Percentiles rank a stretch among this genome's conserved stretches.
Evolutionary conservation across 768 basidiomycete species (phyloP).

Genomic region (Pulveroboletus sp.): DNA sequence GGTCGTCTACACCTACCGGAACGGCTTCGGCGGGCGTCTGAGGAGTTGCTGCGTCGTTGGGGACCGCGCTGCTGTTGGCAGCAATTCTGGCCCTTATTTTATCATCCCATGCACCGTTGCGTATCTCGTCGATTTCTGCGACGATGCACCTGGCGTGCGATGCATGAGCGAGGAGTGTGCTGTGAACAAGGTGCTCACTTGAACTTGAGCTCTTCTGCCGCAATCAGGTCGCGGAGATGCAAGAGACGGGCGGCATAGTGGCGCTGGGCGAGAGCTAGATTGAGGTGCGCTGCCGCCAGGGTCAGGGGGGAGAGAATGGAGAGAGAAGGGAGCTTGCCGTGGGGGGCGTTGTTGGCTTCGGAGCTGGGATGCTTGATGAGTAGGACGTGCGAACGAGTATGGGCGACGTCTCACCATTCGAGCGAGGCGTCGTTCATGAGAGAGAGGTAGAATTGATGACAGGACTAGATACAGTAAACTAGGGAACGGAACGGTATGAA

Average conservation of each 20-base stretch:
- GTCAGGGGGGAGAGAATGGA: slow-evolving; percentile 8
- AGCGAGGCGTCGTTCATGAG: slow-evolving; percentile 68
- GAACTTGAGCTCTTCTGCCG: slow-evolving; percentile 73
- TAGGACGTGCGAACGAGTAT: neutral
- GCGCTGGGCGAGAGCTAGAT: slow-evolving; percentile 69
- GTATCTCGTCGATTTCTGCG: slow-evolving; percentile 74
- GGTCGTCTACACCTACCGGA: slow-evolving; percentile 9
- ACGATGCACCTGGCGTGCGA: slow-evolving; percentile 48
- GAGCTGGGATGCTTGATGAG: slow-evolving; percentile 30
- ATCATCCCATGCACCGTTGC: slow-evolving; percentile 61
- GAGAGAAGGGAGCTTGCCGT: slow-evolving; percentile 39
- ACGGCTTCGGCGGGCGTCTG: neutral
- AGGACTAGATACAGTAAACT: slow-evolving; percentile 48
- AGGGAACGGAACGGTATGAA: slow-evolving; percentile 11
- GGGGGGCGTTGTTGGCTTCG: slow-evolving; percentile 49
- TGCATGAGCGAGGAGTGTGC: neutral
- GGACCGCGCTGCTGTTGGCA: slow-evolving; percentile 5
- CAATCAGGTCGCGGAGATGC: slow-evolving; percentile 70
- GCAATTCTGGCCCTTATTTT: slow-evolving; percentile 39
- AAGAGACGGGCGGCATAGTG: slow-evolving; percentile 66
- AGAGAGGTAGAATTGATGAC: slow-evolving; percentile 59
- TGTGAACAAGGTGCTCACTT: slow-evolving; percentile 42
- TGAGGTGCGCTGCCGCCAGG: slow-evolving; percentile 48
- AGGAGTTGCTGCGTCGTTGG: neutral
- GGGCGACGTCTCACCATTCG: slow-evolving; percentile 46